Conservation (phyloP, 805 yeast genomes). For the Metschnikowia kunwiensis region DNA sequence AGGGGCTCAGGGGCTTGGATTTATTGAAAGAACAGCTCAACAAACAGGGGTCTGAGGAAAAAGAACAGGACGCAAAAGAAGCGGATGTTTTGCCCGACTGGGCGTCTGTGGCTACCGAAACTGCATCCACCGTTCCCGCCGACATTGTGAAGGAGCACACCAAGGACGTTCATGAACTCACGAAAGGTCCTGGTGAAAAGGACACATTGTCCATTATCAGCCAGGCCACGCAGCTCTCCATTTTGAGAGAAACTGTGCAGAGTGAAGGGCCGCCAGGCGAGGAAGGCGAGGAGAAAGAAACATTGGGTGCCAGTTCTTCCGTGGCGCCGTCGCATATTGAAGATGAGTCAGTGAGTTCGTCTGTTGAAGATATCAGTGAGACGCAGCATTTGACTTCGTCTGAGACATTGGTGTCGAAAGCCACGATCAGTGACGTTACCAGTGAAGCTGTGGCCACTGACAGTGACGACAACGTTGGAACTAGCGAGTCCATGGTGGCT, state of each 20-base stretch:
- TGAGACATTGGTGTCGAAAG: too few species aligned
- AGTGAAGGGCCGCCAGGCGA: neutral
- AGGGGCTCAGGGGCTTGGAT: slow-evolving; percentile 18
- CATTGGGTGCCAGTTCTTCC: too few species aligned
- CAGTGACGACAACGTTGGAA: too few species aligned
- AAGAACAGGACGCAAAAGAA: slow-evolving; percentile 8
- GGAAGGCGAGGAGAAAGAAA: too few species aligned
- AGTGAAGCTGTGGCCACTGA: too few species aligned
- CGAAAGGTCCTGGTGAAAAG: slow-evolving; percentile 2
- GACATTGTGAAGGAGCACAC: slow-evolving; percentile 12
- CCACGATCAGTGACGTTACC: too few species aligned
- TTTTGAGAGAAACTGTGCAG: neutral
- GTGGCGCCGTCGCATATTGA: too few species aligned
- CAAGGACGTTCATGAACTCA: slow-evolving; percentile 12
- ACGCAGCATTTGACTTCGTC: too few species aligned
- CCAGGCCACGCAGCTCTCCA: slow-evolving; percentile 10
- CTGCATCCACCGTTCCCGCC: slow-evolving; percentile 7
- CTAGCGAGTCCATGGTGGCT: too few species aligned
- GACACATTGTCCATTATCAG: slow-evolving; percentile 16
- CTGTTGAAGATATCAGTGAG: too few species aligned
- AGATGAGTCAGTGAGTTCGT: too few species aligned
- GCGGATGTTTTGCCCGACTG: slow-evolving; percentile 4
- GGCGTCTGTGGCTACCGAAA: slow-evolving; percentile 4
- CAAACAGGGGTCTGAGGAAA: slow-evolving; percentile 24
- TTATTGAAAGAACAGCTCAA: slow-evolving; percentile 29